Evolutionary conservation across 495 filamentous ascomycete genomes (phyloP).

Genomic region (Evernia prunastri): DNA sequence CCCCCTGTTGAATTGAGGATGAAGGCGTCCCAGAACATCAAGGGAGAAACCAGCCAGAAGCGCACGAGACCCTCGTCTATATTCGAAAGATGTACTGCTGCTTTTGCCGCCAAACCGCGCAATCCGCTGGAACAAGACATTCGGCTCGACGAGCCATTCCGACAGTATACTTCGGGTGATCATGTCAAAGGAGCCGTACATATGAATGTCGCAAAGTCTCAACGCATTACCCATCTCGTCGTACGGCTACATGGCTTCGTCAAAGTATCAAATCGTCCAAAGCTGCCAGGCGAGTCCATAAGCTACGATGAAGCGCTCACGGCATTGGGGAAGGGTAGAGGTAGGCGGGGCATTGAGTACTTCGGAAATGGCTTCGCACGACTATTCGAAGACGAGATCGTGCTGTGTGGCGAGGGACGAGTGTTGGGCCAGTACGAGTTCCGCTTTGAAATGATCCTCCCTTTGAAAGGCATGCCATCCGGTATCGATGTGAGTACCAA

Average conservation of each 20-base stretch:
- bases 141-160: slow-evolving; percentile 75
- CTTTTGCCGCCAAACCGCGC: slow-evolving; percentile 60
- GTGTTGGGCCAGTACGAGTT: slow-evolving; percentile 84
- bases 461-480: slow-evolving; percentile 74
- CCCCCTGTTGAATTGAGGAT: slow-evolving; percentile 14
- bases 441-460: slow-evolving; percentile 78
- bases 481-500: slow-evolving; percentile 76
- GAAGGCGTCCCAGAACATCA: slow-evolving; percentile 14
- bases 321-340: slow-evolving; percentile 41
- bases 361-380: slow-evolving; percentile 76
- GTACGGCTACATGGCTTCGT: slow-evolving; percentile 83
- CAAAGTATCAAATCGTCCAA: slow-evolving; percentile 74
- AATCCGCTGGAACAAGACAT: slow-evolving; percentile 75
- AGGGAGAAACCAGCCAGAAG: neutral
- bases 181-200: slow-evolving; percentile 66
- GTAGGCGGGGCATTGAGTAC: slow-evolving; percentile 57
- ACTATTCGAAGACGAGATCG: slow-evolving; percentile 84
- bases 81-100: slow-evolving; percentile 52
- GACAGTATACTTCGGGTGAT: slow-evolving; percentile 70
- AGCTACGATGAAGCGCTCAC: slow-evolving; percentile 40
- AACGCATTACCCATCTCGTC: slow-evolving; percentile 85
- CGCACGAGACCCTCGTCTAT: slow-evolving; percentile 27
- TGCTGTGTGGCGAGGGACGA: slow-evolving; percentile 84
- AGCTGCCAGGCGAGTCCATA: slow-evolving; percentile 53
- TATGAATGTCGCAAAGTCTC: slow-evolving; percentile 70